A percentile compares a stretch with the other conserved stretches of the same genome.
Conservation (phyloP, 306 rosid genomes). For the Pterocarpus santalinus region DNA sequence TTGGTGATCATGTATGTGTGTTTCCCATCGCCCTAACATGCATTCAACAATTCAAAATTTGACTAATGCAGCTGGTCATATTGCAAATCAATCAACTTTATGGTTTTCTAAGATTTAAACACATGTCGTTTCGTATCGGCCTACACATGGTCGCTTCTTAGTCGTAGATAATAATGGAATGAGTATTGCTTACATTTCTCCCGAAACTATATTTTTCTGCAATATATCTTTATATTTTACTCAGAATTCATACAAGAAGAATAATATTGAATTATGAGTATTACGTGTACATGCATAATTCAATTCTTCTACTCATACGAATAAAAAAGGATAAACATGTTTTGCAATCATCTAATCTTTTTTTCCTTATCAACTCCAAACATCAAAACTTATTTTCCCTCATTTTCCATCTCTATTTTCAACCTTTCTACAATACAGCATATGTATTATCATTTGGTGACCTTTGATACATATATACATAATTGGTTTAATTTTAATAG, state of each 20-base stretch:
- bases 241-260: neutral
- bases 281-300: neutral
- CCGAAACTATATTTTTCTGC: neutral
- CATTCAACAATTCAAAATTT: neutral
- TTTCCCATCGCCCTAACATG: neutral
- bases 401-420: no score
- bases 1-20: neutral
- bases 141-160: slow-evolving; percentile 9
- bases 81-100: neutral
- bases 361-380: no score
- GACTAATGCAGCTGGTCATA: neutral
- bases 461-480: no score
- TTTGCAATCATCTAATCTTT: neutral
- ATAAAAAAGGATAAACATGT: neutral
- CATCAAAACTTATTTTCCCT: no score
- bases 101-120: neutral
- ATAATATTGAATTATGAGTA: neutral
- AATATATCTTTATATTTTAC: neutral
- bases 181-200: neutral
- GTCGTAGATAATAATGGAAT: neutral
- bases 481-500: no score
- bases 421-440: no score
- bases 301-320: neutral
- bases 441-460: no score
- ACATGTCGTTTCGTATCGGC: neutral